phyloP scores from a whole-genome alignment of 1,284 basidiomycete species.

The Sanghuangporus baumii region DNA sequence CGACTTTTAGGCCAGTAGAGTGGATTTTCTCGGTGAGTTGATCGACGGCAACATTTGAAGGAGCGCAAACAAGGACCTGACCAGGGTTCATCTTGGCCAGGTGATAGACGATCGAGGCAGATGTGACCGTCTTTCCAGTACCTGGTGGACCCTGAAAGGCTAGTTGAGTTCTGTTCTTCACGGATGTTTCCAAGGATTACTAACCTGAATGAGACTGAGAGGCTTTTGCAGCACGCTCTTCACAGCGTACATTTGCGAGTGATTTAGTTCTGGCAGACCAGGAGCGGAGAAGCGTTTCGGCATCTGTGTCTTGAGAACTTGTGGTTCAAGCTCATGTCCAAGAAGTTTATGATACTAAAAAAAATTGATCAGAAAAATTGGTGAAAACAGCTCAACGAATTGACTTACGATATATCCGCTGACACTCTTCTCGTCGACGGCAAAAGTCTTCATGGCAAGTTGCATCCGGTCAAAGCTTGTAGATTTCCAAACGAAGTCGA shows the following conservation, averaged over 20 bases:
- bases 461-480: constrained; percentile 99
- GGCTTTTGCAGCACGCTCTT: constrained; percentile 98
- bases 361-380: constrained; percentile 9
- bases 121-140: constrained; percentile 98
- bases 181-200: not conserved
- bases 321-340: constrained; percentile 92
- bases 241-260: constrained; percentile 99
- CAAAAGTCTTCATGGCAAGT: constrained; percentile 98
- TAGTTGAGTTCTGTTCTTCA: not conserved
- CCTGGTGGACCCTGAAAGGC: constrained; percentile 79
- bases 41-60: constrained; percentile 99
- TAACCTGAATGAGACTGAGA: constrained; percentile 85
- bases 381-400: constrained; percentile 2
- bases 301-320: constrained; percentile 88
- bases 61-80: constrained; percentile 97
- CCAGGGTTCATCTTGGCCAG: constrained; percentile 99
- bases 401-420: constrained; percentile 90
- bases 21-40: constrained; percentile 99
- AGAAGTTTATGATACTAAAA: constrained; percentile 93
- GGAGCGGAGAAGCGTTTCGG: constrained; percentile 96
- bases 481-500: constrained; percentile 99
- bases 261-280: constrained; percentile 96
- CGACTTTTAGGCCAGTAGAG: constrained; percentile 93
- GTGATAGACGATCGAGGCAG: constrained; percentile 98
- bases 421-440: constrained; percentile 98